Conservation (phyloP, 345 rosid species). For the Salix exigua region DNA sequence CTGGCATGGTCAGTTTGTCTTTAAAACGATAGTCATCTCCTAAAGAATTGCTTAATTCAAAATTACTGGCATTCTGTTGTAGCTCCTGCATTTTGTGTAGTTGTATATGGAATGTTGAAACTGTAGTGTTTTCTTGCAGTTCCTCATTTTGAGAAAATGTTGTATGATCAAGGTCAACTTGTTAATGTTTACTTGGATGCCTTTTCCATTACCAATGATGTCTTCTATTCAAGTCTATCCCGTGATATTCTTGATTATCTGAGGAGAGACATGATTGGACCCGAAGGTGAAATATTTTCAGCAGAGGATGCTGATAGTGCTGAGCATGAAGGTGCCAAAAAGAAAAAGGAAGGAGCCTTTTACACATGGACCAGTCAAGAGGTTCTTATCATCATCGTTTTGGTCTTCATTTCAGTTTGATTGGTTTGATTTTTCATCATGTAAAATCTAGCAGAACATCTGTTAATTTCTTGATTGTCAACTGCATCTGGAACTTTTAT, state of each 20-base stretch:
- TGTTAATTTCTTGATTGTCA: neutral
- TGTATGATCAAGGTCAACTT: slow-evolving; percentile 91
- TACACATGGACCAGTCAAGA: slow-evolving; percentile 75
- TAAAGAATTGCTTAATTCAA: neutral
- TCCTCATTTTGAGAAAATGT: slow-evolving; percentile 98
- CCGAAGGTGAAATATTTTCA: slow-evolving; percentile 76
- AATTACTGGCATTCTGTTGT: too few relatives aligned
- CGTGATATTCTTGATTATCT: slow-evolving; percentile 81
- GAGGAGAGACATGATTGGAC: slow-evolving; percentile 88
- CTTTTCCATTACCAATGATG: slow-evolving; percentile 62
- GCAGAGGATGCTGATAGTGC: slow-evolving; percentile 96
- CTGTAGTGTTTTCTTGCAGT: slow-evolving; percentile 47
- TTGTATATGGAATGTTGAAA: neutral
- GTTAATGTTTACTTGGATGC: slow-evolving; percentile 75
- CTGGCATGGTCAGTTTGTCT: slow-evolving; percentile 77
- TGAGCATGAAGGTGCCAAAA: slow-evolving; percentile 49
- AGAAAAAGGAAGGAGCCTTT: slow-evolving; percentile 88
- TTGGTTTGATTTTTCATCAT: neutral
- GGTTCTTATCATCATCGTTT: slow-evolving; percentile 34
- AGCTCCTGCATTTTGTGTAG: neutral
- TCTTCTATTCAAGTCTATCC: slow-evolving; percentile 50
- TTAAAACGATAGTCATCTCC: neutral
- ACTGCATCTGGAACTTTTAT: too few relatives aligned
- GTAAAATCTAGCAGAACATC: neutral
- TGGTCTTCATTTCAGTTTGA: neutral